These are phyloP conservation scores for Nephelium lappaceum DNA, from an alignment of 345 rosid species.

Conservation along the genomic window DNA sequence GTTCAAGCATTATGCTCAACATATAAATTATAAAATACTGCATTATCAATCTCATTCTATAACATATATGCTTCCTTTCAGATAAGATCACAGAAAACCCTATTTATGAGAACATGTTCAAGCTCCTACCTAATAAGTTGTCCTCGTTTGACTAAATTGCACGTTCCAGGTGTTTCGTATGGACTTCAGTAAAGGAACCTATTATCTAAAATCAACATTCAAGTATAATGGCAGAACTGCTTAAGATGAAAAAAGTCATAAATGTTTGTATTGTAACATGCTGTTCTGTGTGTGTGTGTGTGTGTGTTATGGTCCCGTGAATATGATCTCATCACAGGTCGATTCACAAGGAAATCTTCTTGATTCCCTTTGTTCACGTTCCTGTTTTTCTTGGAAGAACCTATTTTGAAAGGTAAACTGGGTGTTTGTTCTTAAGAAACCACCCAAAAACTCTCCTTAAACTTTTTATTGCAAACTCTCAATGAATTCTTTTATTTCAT, in stretches of 20 bases:
- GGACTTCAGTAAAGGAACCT: background rate
- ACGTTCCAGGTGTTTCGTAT: background rate
- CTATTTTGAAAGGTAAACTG: too few relatives aligned
- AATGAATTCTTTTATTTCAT: too few relatives aligned
- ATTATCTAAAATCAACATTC: background rate
- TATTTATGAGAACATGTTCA: background rate
- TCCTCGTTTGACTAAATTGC: background rate
- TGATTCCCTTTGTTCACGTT: too few relatives aligned
- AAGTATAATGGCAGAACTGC: background rate
- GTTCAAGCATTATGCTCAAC: constrained; percentile 1
- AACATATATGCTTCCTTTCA: background rate
- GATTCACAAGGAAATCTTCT: too few relatives aligned
- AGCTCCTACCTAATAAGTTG: background rate
- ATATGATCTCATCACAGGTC: too few relatives aligned
- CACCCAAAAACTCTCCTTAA: too few relatives aligned
- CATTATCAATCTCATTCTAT: background rate
- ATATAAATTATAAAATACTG: background rate
- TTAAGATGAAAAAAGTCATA: background rate
- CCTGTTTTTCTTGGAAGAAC: too few relatives aligned
- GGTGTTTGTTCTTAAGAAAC: too few relatives aligned
- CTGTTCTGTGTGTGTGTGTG: too few relatives aligned
- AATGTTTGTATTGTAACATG: background rate
- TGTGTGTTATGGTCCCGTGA: too few relatives aligned
- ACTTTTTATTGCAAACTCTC: too few relatives aligned
- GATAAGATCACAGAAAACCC: constrained; percentile 2